Percentiles rank a stretch among this genome's conserved stretches.
Conservation (phyloP, 495 filamentous ascomycete genomes). For the Glutinoglossum americanum region DNA sequence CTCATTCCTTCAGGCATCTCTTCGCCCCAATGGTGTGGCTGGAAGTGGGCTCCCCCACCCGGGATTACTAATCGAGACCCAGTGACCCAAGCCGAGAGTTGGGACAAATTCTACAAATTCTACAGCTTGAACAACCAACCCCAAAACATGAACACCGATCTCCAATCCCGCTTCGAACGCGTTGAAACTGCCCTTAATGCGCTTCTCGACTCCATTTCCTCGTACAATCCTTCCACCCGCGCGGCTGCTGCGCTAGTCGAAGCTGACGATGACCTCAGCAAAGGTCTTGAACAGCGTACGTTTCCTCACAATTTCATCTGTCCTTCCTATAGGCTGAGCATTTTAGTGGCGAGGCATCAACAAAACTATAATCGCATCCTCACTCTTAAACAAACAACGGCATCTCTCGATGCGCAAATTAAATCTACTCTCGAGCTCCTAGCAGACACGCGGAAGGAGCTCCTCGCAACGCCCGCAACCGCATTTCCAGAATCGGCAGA, state of each 20-base stretch:
- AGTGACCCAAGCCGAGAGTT: neutral
- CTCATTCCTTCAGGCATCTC: no score
- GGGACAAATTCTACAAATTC: neutral
- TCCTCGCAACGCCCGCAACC: slow-evolving; percentile 34
- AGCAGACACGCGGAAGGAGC: slow-evolving; percentile 42
- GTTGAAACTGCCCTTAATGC: slow-evolving; percentile 42
- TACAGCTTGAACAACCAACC: neutral
- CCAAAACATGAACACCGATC: slow-evolving; percentile 32
- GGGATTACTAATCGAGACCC: neutral
- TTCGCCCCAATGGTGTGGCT: no score
- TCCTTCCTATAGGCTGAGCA: neutral
- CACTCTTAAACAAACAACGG: slow-evolving; percentile 35
- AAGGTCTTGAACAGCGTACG: slow-evolving; percentile 35
- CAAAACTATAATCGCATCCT: slow-evolving; percentile 40
- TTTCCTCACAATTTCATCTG: neutral
- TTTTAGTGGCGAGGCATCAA: slow-evolving; percentile 45
- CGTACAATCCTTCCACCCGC: slow-evolving; percentile 48
- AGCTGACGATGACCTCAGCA: slow-evolving; percentile 42
- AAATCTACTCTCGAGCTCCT: slow-evolving; percentile 35
- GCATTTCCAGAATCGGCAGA: slow-evolving; percentile 19
- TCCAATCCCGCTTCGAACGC: slow-evolving; percentile 40
- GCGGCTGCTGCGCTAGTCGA: slow-evolving; percentile 40
- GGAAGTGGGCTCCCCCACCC: no score
- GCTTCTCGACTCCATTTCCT: slow-evolving; percentile 52
- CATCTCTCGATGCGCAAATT: slow-evolving; percentile 36